A percentile compares a stretch with the other conserved stretches of the same genome.
Conservation (phyloP, 1,139 yeast species). For the Candida sanyaensis region DNA sequence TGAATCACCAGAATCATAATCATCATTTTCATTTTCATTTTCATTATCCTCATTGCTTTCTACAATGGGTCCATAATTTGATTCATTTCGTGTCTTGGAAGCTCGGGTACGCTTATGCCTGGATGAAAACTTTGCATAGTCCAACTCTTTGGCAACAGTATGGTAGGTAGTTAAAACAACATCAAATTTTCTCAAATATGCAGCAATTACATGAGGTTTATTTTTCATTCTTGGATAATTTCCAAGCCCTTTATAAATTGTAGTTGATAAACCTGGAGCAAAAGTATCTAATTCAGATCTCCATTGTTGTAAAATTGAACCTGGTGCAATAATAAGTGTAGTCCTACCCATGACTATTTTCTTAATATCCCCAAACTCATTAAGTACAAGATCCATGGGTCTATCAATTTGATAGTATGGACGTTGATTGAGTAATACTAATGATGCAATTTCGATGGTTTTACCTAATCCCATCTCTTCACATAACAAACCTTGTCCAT, state of each 20-base stretch:
- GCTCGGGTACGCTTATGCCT: constrained; percentile 55
- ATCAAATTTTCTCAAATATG: constrained; percentile 58
- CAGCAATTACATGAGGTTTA: constrained; percentile 46
- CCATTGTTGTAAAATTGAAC: constrained; percentile 84
- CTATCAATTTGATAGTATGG: constrained; percentile 46
- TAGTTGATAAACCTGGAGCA: constrained; percentile 57
- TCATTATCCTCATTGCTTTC: constrained; percentile 8
- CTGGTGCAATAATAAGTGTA: constrained; percentile 83
- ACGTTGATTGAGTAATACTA: constrained; percentile 61
- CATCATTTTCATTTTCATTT: background rate
- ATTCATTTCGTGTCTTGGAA: constrained; percentile 19
- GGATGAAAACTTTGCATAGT: constrained; percentile 74
- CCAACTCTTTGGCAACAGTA: constrained; percentile 71
- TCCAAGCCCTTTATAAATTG: constrained; percentile 64
- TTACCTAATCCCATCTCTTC: constrained; percentile 99
- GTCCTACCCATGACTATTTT: constrained; percentile 59
- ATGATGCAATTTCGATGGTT: constrained; percentile 78
- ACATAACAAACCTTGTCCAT: constrained; percentile 72
- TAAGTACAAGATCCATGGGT: constrained; percentile 34
- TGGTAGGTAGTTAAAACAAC: constrained; percentile 82
- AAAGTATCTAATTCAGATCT: constrained; percentile 64
- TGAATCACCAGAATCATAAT: too few relatives aligned
- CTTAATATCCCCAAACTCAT: constrained; percentile 37
- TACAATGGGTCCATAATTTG: constrained; percentile 12
- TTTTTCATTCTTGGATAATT: constrained; percentile 47